Evolutionary conservation across 768 basidiomycete species (phyloP).

Genomic region (Kwoniella dejecticola): DNA sequence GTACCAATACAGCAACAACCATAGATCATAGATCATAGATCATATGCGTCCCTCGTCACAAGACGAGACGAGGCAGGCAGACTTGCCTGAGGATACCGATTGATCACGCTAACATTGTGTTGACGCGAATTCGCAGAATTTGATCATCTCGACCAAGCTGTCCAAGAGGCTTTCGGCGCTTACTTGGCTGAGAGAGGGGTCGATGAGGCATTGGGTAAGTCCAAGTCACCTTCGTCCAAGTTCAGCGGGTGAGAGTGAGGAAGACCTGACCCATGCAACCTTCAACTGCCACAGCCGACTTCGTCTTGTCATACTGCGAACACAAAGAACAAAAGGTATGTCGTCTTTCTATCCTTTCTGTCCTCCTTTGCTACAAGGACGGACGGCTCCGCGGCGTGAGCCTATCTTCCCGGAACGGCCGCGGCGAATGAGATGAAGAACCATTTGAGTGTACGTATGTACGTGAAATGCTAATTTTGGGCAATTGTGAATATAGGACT

Average conservation of each 20-base stretch:
- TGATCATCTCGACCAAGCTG: constrained; percentile 78
- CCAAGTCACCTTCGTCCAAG: no score
- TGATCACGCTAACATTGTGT: not conserved
- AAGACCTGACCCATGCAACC: no score
- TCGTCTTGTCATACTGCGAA: constrained; percentile 85
- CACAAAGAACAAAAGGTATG: constrained; percentile 89
- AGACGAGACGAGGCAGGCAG: no score
- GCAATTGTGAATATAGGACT: constrained; percentile 68
- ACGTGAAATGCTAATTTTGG: constrained; percentile 17
- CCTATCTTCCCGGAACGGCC: no score
- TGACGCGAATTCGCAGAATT: constrained; percentile 61
- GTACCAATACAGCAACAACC: no score
- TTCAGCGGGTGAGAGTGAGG: no score
- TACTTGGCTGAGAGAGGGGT: constrained; percentile 89
- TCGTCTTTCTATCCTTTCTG: constrained; percentile 26
- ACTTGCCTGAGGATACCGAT: no score
- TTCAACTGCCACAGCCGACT: constrained; percentile 69
- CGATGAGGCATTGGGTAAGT: constrained; percentile 65
- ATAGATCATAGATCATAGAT: no score
- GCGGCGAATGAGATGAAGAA: no score
- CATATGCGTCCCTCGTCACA: no score
- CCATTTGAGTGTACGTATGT: no score
- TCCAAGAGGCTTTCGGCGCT: constrained; percentile 90
- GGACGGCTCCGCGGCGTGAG: not conserved
- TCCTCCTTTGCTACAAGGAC: no score